Base-by-base conservation (phyloP, 352 stramenopile genomes). In the Phytopythium vexans region DNA sequence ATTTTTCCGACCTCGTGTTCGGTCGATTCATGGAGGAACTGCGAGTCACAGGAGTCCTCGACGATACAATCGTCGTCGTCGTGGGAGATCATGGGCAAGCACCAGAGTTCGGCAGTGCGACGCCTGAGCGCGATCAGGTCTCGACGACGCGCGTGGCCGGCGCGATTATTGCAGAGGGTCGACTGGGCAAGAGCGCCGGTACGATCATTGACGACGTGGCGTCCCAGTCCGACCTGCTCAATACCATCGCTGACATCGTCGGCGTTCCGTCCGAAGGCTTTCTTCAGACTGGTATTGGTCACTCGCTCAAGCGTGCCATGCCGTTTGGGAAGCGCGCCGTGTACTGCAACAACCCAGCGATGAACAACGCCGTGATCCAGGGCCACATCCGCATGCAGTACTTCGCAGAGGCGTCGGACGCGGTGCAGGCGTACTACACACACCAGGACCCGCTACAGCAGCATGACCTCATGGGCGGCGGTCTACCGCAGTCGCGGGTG, bases 211-310 rank as follows among this genome's bases (percentile, higher is more conserved):
- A 83, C 5, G 71, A 85, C 16, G 65, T 52, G 3, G 55, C 65
- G 14, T 73, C 59, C 0, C 76, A 89, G 27, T 77, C 71, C n/a
- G 79, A 89, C 32, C 55, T 76, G 16, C 66, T 89, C 44, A 88
- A 86, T 43, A 89, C 79, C 7, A 44, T 89, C 14, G 76, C 79
- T 1, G 79, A 89, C 35, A 85, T 89, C n/a, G 68, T 85, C 0
- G 74, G 79, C 3, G 49, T 88, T 0, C 74, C 76, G 9, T 36
- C 65, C 1, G 64, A 66, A 0, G 79, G 76, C 32, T 68, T 89
- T 8, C 44, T 85, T 9, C 79, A 89, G 55, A 83, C 56, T 4
- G 61, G 76, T 12, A 58, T 89, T 15, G 79, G 79, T 1, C 79
- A 67, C 3, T 85, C 79, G 8, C 60, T 89, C 12, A 88, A 88